These are phyloP conservation scores for Gomphus bonarii DNA, from an alignment of 1,284 basidiomycete genomes.

Conservation along the genomic window DNA sequence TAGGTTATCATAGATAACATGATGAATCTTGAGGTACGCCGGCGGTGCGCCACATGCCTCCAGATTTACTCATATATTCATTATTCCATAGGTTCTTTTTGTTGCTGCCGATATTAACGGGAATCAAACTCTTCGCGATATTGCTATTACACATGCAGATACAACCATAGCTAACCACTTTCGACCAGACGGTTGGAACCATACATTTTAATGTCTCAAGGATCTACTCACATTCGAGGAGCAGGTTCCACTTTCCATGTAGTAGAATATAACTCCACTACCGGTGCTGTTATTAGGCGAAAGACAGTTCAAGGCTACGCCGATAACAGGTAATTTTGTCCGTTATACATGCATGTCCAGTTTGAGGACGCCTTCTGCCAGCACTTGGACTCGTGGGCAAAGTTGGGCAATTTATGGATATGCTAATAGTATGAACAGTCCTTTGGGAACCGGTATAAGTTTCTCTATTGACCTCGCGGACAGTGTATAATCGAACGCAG, in stretches of 20 bases:
- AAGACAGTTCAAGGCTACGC: constrained; percentile 53
- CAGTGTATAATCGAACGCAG: constrained; percentile 52
- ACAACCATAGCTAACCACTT: constrained; percentile 60
- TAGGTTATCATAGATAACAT: constrained; percentile 69
- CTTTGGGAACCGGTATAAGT: background rate
- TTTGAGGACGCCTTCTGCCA: constrained; percentile 17
- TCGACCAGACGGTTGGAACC: constrained; percentile 40
- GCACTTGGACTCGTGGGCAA: constrained; percentile 65
- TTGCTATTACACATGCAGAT: constrained; percentile 54
- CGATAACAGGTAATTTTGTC: constrained; percentile 32
- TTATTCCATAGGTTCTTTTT: constrained; percentile 35
- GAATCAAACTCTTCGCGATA: constrained; percentile 45
- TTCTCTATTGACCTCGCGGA: constrained; percentile 12
- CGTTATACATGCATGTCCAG: background rate
- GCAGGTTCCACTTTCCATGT: constrained; percentile 57
- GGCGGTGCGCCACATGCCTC: constrained; percentile 26
- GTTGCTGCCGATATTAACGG: constrained; percentile 43
- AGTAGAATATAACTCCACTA: constrained; percentile 54
- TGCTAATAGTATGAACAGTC: constrained; percentile 42
- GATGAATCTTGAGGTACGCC: constrained; percentile 57
- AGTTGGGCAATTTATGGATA: constrained; percentile 64
- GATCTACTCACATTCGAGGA: background rate
- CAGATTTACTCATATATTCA: background rate
- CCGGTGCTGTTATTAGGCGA: constrained; percentile 44
- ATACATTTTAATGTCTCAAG: background rate